Conservation (phyloP, 306 rosid species). For the Lupinus albus region DNA sequence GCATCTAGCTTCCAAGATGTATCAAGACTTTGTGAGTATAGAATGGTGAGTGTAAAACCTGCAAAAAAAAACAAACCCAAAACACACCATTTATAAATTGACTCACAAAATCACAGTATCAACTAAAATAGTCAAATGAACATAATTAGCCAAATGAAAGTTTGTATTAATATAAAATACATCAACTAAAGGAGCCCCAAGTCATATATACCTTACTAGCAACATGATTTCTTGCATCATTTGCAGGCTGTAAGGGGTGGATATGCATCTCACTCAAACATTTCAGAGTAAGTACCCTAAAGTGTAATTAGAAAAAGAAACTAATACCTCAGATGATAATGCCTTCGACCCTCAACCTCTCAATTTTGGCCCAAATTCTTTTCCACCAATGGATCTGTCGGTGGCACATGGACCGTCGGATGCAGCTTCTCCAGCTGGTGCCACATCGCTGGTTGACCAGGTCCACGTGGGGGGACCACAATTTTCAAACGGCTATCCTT, state of each 20-base stretch:
- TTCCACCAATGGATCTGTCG: too few relatives aligned
- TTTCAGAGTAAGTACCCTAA: too few relatives aligned
- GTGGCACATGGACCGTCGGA: too few relatives aligned
- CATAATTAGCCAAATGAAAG: not conserved
- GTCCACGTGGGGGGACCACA: too few relatives aligned
- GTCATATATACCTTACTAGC: slow-evolving; percentile 63
- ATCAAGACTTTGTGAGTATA: slow-evolving; percentile 49
- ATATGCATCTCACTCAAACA: slow-evolving; percentile 69
- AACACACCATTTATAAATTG: slow-evolving; percentile 14
- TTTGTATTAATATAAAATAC: not conserved
- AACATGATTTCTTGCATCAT: slow-evolving; percentile 75
- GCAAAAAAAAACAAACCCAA: slow-evolving; percentile 12
- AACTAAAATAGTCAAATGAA: not conserved
- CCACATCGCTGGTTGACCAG: too few relatives aligned
- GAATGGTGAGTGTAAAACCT: slow-evolving; percentile 71
- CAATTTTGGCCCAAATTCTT: too few relatives aligned
- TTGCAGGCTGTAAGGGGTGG: slow-evolving; percentile 55
- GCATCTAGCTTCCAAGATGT: slow-evolving; percentile 73
- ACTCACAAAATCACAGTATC: not conserved
- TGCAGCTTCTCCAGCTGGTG: too few relatives aligned
- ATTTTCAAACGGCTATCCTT: too few relatives aligned
- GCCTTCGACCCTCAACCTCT: too few relatives aligned
- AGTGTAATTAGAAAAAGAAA: too few relatives aligned
- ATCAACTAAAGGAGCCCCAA: not conserved
- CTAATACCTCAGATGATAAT: too few relatives aligned